Conservation (phyloP, 148 eudicot species). For the Drosera capensis region DNA sequence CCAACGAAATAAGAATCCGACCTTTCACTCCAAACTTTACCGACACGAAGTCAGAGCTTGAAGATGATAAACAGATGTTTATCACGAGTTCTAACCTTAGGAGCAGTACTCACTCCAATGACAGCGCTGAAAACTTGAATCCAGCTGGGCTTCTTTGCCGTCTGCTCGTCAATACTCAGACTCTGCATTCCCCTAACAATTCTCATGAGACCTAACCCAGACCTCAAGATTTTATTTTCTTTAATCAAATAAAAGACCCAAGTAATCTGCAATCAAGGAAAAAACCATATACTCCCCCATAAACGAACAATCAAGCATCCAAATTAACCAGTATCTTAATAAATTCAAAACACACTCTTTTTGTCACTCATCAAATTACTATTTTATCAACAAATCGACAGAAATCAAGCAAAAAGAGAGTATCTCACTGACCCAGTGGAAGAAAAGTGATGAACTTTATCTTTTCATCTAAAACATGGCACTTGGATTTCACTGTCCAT, state of each 20-base stretch:
- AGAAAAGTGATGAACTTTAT: no score
- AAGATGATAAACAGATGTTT: slow-evolving; percentile 31
- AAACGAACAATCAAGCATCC: no score
- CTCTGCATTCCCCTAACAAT: slow-evolving; percentile 99
- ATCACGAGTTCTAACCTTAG: slow-evolving; percentile 76
- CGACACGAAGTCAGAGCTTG: slow-evolving; percentile 33
- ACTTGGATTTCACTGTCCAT: no score
- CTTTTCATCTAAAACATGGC: no score
- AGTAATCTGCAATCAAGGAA: slow-evolving; percentile 4
- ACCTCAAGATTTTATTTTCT: slow-evolving; percentile 4
- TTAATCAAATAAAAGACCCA: slow-evolving; percentile 20
- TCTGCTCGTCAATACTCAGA: slow-evolving; percentile 35
- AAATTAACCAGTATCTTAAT: no score
- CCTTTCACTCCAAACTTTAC: slow-evolving; percentile 4
- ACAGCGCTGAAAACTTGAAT: slow-evolving; percentile 46
- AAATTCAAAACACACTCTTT: no score
- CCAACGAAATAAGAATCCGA: slow-evolving; percentile 2
- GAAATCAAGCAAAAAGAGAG: no score
- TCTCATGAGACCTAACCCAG: slow-evolving; percentile 81
- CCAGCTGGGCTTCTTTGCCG: slow-evolving; percentile 34
- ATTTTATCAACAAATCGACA: no score
- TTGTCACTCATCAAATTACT: no score
- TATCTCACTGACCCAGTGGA: no score
- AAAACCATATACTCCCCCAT: neutral
- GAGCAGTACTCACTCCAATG: slow-evolving; percentile 40